phyloP scores from a whole-genome alignment of 2,329 filamentous ascomycete genomes.

The Phaeosphaeriaceae sp. region DNA sequence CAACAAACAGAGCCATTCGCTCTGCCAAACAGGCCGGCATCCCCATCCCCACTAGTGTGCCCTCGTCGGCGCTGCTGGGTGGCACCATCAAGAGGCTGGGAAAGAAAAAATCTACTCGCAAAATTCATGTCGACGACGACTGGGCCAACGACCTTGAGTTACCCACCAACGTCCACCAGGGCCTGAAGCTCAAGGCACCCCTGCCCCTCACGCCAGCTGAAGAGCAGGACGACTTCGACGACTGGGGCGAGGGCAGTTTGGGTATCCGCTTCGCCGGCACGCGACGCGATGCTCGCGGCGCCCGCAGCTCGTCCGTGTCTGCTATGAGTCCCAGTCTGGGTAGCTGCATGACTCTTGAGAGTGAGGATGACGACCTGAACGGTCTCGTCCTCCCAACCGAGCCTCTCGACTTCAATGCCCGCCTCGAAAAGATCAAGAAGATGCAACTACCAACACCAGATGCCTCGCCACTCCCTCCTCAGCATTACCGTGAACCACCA shows the following conservation, averaged over 20 bases:
- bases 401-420: slow-evolving; percentile 80
- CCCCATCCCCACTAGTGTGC: slow-evolving; percentile 84
- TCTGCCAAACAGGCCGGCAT: slow-evolving; percentile 88
- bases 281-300: slow-evolving; percentile 76
- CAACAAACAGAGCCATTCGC: slow-evolving; percentile 79
- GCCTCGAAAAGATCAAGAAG: slow-evolving; percentile 73
- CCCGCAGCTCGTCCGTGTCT: slow-evolving; percentile 84
- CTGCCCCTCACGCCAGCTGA: slow-evolving; percentile 54
- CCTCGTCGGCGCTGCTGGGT: slow-evolving; percentile 85
- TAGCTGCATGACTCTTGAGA: slow-evolving; percentile 89
- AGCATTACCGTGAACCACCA: slow-evolving; percentile 27
- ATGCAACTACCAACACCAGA: slow-evolving; percentile 28
- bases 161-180: slow-evolving; percentile 40
- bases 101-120: slow-evolving; percentile 54
- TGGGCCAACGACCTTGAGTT: slow-evolving; percentile 60
- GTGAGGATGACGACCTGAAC: slow-evolving; percentile 89
- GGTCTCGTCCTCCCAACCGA: slow-evolving; percentile 86
- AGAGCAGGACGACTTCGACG: slow-evolving; percentile 81
- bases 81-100: slow-evolving; percentile 93
- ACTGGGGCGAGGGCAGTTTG: slow-evolving; percentile 93
- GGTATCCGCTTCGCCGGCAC: slow-evolving; percentile 91
- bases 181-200: slow-evolving; percentile 51
- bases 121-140: slow-evolving; percentile 56
- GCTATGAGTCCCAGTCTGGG: slow-evolving; percentile 91
- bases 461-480: slow-evolving; percentile 25